phyloP scores from a whole-genome alignment of 768 basidiomycete species.

The Boletus edulis region DNA sequence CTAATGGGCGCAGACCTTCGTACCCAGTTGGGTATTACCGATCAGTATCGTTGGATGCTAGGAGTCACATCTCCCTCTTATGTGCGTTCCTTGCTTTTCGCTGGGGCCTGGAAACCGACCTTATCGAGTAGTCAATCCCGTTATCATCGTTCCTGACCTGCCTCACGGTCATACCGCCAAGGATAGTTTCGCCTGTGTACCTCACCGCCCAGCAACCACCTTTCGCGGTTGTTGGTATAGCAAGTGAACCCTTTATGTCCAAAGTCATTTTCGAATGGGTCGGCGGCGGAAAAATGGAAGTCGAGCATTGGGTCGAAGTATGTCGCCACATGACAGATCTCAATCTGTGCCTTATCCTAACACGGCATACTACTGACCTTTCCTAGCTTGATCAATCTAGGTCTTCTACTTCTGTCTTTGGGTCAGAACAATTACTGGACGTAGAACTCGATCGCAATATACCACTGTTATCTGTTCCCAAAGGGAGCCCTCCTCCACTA shows the following conservation, averaged over 20 bases:
- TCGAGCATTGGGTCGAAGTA: slow-evolving; percentile 56
- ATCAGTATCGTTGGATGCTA: slow-evolving; percentile 50
- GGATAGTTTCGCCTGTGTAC: slow-evolving; percentile 28
- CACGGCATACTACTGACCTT: background rate
- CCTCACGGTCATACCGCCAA: slow-evolving; percentile 38
- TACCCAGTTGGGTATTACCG: slow-evolving; percentile 16
- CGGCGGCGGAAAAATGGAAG: slow-evolving; percentile 41
- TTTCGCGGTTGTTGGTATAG: slow-evolving; percentile 39
- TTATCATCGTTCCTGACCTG: slow-evolving; percentile 34
- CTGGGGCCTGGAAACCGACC: background rate
- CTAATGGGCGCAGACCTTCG: slow-evolving; percentile 34
- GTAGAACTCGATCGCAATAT: slow-evolving; percentile 46
- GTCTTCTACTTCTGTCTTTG: slow-evolving; percentile 34
- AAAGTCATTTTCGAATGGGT: slow-evolving; percentile 40
- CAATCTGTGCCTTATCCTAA: background rate
- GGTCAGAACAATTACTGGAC: slow-evolving; percentile 51
- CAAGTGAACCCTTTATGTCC: slow-evolving; percentile 46
- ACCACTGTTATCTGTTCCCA: slow-evolving; percentile 33
- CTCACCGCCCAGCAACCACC: slow-evolving; percentile 36
- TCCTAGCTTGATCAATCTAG: slow-evolving; percentile 45
- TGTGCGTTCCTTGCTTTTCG: slow-evolving; percentile 31
- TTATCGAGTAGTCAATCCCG: slow-evolving; percentile 24
- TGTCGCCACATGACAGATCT: slow-evolving; percentile 8
- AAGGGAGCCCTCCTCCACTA: slow-evolving; percentile 19
- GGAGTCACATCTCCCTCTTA: slow-evolving; percentile 45